Conservation (phyloP, 2,329 filamentous ascomycete genomes). For the Penicillium decumbens region DNA sequence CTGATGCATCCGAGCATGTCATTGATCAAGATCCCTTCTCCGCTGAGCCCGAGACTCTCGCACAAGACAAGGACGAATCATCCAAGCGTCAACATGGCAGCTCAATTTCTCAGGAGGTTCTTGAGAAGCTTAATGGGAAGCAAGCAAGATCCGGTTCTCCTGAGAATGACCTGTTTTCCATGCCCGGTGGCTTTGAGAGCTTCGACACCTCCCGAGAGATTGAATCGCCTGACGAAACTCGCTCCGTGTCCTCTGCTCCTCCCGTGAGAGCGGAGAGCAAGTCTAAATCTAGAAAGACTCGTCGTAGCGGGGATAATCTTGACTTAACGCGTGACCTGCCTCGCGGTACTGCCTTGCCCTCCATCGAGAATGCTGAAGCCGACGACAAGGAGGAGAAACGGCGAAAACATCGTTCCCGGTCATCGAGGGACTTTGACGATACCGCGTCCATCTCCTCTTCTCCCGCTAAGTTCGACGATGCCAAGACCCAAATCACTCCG, state of each 20-base stretch:
- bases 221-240: constrained; percentile 8
- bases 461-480: constrained; percentile 29
- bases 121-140: constrained; percentile 24
- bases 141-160: constrained; percentile 14
- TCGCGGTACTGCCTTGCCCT: constrained; percentile 1
- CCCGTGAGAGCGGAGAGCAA: constrained; percentile 5
- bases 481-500: constrained; percentile 13
- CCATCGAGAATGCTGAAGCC: constrained; percentile 6
- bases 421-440: constrained; percentile 32
- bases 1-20: constrained; percentile 6
- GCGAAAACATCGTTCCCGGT: constrained; percentile 9
- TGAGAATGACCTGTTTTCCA: constrained; percentile 25
- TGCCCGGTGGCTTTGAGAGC: constrained; percentile 32
- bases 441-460: constrained; percentile 34
- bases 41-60: constrained; percentile 19
- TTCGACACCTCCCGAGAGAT: constrained; percentile 9
- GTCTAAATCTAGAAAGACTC: constrained; percentile 17
- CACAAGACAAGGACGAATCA: constrained; percentile 2
- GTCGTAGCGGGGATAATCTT: constrained; percentile 20
- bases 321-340: constrained; percentile 15
- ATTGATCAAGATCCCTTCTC: constrained; percentile 18
- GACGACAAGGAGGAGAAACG: constrained; percentile 24
- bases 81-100: constrained; percentile 6
- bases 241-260: constrained; percentile 16
- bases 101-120: constrained; percentile 24